A percentile compares a stretch with the other conserved stretches of the same genome.
phyloP scores from a whole-genome alignment of 495 filamentous ascomycete species.

The Daldinia grandis region DNA sequence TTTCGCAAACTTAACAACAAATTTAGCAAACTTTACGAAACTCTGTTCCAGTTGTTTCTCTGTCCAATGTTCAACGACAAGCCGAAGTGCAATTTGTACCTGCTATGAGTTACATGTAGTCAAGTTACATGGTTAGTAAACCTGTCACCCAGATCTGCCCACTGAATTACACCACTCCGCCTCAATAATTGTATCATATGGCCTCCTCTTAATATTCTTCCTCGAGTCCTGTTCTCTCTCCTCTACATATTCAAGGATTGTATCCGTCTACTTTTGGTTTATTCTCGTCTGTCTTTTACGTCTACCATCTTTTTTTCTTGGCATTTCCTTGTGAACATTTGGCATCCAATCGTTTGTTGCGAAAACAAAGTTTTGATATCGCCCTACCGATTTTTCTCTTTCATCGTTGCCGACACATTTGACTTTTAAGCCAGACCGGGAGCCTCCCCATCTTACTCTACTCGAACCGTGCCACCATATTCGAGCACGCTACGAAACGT shows the following conservation, averaged over 20 bases:
- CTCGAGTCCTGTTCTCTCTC: not conserved
- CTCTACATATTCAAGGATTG: not conserved
- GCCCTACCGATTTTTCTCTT: not conserved
- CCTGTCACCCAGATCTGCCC: not conserved
- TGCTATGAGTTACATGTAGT: not conserved
- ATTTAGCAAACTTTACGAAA: not conserved
- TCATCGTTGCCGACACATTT: constrained; percentile 24
- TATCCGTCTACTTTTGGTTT: not conserved
- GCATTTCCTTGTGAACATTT: not conserved
- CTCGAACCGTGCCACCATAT: constrained; percentile 11
- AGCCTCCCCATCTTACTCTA: constrained; percentile 9
- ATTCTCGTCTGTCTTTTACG: constrained; percentile 3
- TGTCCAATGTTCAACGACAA: not conserved
- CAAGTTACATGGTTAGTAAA: constrained; percentile 4
- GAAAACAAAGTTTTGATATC: constrained; percentile 6
- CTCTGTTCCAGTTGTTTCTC: not conserved
- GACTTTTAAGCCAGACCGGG: constrained; percentile 19
- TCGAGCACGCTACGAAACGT: constrained; percentile 10
- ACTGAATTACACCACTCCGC: constrained; percentile 1
- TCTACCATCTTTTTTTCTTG: not conserved
- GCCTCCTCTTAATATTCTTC: not conserved
- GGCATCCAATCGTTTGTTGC: not conserved
- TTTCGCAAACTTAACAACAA: not conserved
- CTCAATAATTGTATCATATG: constrained; percentile 5
- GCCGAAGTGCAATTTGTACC: not conserved